Evolutionary conservation across 2,329 filamentous ascomycete genomes (phyloP).

Genomic region (Diaporthe eres): DNA sequence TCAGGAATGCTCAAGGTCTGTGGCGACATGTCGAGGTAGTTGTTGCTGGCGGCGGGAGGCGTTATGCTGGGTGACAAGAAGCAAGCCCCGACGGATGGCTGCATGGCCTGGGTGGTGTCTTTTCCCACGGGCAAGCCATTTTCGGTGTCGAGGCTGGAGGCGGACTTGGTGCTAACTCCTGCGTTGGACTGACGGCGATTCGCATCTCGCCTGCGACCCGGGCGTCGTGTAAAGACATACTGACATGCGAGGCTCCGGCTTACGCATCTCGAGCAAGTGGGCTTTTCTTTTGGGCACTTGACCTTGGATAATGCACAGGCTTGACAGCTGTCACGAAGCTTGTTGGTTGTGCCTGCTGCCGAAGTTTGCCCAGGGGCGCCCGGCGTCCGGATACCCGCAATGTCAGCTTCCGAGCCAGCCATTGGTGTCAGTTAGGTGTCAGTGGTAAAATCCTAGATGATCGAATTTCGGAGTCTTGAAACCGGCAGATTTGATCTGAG

Average conservation of each 20-base stretch:
- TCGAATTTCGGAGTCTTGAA: background rate
- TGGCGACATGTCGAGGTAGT: background rate
- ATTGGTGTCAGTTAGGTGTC: background rate
- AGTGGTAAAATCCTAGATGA: background rate
- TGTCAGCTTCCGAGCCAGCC: background rate
- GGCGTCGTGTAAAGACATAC: background rate
- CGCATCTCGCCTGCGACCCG: background rate
- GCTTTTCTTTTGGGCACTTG: slow-evolving; percentile 53
- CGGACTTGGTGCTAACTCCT: background rate
- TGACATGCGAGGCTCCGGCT: background rate
- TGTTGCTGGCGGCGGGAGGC: background rate
- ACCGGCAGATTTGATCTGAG: background rate
- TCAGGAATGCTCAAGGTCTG: background rate
- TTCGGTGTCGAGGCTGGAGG: background rate
- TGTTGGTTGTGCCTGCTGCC: background rate
- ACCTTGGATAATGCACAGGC: slow-evolving; percentile 54
- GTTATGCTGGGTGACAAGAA: background rate
- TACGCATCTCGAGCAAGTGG: slow-evolving; percentile 51
- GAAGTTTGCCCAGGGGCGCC: background rate
- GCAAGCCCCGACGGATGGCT: background rate
- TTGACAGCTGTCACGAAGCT: slow-evolving; percentile 52
- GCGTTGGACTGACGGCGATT: background rate
- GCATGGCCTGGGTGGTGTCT: background rate
- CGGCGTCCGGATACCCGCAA: background rate
- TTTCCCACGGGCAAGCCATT: background rate